A percentile compares a stretch with the other conserved stretches of the same genome.
These are phyloP conservation scores for Pholiota adiposa DNA, from an alignment of 1,284 basidiomycete genomes.

Conservation along the genomic window DNA sequence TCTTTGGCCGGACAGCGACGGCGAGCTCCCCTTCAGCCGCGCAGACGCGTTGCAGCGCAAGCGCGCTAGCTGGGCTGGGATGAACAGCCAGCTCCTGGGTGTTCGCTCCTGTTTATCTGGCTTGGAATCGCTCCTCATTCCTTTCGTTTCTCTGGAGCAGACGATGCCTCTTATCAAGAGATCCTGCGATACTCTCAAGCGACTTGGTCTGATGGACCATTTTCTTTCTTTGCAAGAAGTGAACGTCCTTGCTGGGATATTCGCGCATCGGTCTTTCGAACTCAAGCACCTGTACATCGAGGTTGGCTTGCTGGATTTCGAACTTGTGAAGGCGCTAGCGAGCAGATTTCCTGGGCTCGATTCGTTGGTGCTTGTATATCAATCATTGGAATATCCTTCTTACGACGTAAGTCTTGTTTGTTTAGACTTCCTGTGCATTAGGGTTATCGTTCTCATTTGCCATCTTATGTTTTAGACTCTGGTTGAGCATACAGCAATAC, in stretches of 20 bases:
- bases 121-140: slow-evolving; percentile 23
- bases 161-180: slow-evolving; percentile 25
- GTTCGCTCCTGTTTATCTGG: slow-evolving; percentile 7
- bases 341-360: slow-evolving; percentile 26
- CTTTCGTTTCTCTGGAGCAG: slow-evolving; percentile 15
- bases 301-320: slow-evolving; percentile 17
- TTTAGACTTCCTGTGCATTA: too few species aligned
- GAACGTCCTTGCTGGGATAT: slow-evolving; percentile 18
- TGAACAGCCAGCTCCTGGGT: slow-evolving; percentile 16
- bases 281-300: slow-evolving; percentile 26
- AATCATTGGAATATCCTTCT: background rate
- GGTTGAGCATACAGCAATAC: background rate
- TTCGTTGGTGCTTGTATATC: slow-evolving; percentile 23
- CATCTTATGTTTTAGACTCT: background rate
- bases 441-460: background rate
- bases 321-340: slow-evolving; percentile 25
- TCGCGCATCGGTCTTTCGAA: slow-evolving; percentile 25
- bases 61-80: slow-evolving; percentile 6
- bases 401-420: background rate
- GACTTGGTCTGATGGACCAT: slow-evolving; percentile 24
- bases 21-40: background rate
- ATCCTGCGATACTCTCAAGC: slow-evolving; percentile 28
- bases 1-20: background rate
- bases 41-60: slow-evolving; percentile 8
- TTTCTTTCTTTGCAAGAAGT: slow-evolving; percentile 26